These are phyloP conservation scores for Zelopaecilomyces penicillatus DNA, from an alignment of 2,329 filamentous ascomycete genomes.

Conservation along the genomic window DNA sequence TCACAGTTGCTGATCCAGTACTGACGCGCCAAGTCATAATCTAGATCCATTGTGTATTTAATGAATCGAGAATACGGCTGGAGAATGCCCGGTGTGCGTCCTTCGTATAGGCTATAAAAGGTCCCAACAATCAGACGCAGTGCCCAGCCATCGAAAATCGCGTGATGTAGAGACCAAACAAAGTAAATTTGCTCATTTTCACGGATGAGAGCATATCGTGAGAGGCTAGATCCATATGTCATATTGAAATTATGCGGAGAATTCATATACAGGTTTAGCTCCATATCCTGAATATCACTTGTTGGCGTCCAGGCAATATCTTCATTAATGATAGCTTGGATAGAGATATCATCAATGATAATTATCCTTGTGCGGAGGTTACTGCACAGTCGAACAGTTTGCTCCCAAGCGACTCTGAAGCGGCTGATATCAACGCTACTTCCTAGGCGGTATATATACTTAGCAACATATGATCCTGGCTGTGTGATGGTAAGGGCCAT, in stretches of 20 bases:
- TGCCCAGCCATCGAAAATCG: conserved; percentile 15
- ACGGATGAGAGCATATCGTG: conserved; percentile 3
- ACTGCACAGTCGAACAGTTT: conserved; percentile 8
- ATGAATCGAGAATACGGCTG: conserved; percentile 6
- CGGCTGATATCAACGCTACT: conserved; percentile 13
- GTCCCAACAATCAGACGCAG: conserved; percentile 2
- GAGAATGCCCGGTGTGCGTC: background rate
- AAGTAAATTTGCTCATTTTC: conserved; percentile 1
- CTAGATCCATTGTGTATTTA: conserved; percentile 6
- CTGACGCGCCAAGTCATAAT: conserved; percentile 1
- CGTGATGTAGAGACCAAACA: conserved; percentile 10
- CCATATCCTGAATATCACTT: background rate
- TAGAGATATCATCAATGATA: conserved; percentile 4
- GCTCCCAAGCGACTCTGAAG: conserved; percentile 14
- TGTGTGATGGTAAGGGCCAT: conserved; percentile 22
- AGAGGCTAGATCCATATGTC: conserved; percentile 5
- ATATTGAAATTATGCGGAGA: background rate
- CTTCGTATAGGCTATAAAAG: conserved; percentile 1
- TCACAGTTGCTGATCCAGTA: conserved; percentile 6
- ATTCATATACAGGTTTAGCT: background rate
- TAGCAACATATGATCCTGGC: conserved; percentile 26
- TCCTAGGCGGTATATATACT: conserved; percentile 15
- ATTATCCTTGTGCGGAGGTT: conserved; percentile 16
- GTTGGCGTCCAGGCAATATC: conserved; percentile 3
- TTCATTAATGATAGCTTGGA: conserved; percentile 10